Conservation (phyloP, 805 yeast species). For the Yamadazyma phyllophila region DNA sequence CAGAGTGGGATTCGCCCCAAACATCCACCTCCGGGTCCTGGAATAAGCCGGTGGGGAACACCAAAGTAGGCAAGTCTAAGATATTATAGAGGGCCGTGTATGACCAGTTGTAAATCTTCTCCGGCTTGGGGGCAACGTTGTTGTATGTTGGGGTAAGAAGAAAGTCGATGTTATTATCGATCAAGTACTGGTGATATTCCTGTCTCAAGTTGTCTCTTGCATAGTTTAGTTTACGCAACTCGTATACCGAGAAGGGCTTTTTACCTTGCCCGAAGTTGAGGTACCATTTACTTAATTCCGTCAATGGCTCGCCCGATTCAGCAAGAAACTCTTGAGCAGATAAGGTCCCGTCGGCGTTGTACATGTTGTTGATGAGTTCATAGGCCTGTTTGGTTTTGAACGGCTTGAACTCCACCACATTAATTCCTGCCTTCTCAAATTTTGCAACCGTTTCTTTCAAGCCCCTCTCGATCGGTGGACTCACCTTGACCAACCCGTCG, state of each 20-base stretch:
- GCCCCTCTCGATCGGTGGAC: constrained; percentile 63
- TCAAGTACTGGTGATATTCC: constrained; percentile 53
- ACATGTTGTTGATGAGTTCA: constrained; percentile 55
- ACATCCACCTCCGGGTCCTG: constrained; percentile 56
- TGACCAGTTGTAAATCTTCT: constrained; percentile 70
- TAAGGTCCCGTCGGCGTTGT: constrained; percentile 65
- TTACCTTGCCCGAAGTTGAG: constrained; percentile 59
- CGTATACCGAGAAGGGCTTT: constrained; percentile 42
- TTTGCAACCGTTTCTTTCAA: constrained; percentile 52
- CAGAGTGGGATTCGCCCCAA: constrained; percentile 35
- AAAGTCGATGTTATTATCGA: constrained; percentile 57
- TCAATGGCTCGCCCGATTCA: constrained; percentile 67
- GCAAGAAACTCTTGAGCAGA: constrained; percentile 49
- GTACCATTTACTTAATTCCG: constrained; percentile 61
- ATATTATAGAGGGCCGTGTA: constrained; percentile 74
- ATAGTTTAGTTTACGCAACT: constrained; percentile 51
- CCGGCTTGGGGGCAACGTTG: constrained; percentile 68
- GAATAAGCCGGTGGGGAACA: constrained; percentile 58
- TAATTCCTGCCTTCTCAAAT: constrained; percentile 56
- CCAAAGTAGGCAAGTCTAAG: constrained; percentile 66
- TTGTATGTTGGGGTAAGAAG: constrained; percentile 66
- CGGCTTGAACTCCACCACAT: constrained; percentile 54
- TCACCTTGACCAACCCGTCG: constrained; percentile 64
- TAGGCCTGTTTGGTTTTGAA: constrained; percentile 58
- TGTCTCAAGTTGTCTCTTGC: constrained; percentile 59